A percentile compares a stretch with the other conserved stretches of the same genome.
phyloP scores from a whole-genome alignment of 495 filamentous ascomycete genomes.

The Lichenothelia convexa region DNA sequence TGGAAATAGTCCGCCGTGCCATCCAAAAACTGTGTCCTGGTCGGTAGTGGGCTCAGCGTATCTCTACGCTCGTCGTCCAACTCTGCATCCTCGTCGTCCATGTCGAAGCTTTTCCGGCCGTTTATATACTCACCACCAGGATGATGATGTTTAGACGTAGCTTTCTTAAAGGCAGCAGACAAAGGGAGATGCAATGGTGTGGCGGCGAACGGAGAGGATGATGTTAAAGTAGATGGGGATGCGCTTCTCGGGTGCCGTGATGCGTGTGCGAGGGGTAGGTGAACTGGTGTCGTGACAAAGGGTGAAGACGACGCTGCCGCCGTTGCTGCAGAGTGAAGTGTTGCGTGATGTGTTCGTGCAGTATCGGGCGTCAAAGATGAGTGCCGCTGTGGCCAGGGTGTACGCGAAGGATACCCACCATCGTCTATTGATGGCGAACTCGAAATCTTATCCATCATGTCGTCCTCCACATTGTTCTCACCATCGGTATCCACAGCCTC shows the following conservation, averaged over 20 bases:
- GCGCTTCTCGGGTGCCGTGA: conserved; percentile 1
- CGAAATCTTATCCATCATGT: conserved; percentile 91
- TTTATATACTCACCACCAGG: conserved; percentile 39
- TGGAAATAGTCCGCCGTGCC: no score
- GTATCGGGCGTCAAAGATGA: conserved; percentile 7
- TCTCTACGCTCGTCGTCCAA: not conserved
- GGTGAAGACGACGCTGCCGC: conserved; percentile 19
- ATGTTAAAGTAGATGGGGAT: conserved; percentile 17
- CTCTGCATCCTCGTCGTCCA: not conserved
- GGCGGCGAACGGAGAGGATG: conserved; percentile 36
- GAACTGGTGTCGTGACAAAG: conserved; percentile 20
- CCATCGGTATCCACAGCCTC: conserved; percentile 57
- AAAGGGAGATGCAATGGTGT: conserved; percentile 29
- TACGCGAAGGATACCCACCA: conserved; percentile 48
- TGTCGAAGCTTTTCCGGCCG: not conserved
- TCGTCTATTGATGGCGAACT: conserved; percentile 97
- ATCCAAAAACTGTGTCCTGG: no score
- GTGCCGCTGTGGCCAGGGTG: conserved; percentile 14
- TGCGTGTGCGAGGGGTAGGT: conserved; percentile 13
- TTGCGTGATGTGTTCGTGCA: no score
- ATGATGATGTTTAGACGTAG: conserved; percentile 30
- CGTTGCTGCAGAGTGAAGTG: no score
- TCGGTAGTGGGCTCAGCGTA: not conserved
- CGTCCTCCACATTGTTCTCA: conserved; percentile 64
- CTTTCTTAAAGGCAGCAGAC: conserved; percentile 11